These are phyloP conservation scores for Aspergillus latus DNA, from an alignment of 2,329 filamentous ascomycete species.

Conservation along the genomic window DNA sequence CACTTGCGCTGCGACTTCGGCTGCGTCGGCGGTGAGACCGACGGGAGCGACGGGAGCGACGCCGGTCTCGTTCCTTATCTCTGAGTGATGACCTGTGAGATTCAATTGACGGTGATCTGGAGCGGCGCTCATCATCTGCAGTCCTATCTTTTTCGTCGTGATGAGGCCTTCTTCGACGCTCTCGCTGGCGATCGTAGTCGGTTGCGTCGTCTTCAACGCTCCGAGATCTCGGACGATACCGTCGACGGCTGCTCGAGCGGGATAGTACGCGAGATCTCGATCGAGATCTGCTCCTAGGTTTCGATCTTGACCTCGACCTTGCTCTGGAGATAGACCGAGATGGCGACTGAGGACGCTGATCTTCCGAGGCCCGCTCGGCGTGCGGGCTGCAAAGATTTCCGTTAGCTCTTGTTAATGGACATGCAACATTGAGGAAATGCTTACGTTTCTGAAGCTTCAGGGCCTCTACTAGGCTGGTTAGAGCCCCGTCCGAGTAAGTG, in stretches of 20 bases:
- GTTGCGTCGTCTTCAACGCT: conserved; percentile 35
- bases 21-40: conserved; percentile 38
- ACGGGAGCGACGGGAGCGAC: conserved; percentile 51
- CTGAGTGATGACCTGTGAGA: conserved; percentile 59
- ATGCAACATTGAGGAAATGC: not conserved
- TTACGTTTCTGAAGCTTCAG: conserved; percentile 34
- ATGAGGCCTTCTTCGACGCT: conserved; percentile 30
- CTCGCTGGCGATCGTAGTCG: conserved; percentile 32
- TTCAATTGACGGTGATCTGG: conserved; percentile 65
- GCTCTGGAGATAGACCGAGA: conserved; percentile 29
- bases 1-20: conserved; percentile 14
- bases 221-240: conserved; percentile 53
- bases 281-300: conserved; percentile 27
- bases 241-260: conserved; percentile 50
- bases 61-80: conserved; percentile 58
- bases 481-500: conserved; percentile 35
- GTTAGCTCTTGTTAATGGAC: conserved; percentile 9
- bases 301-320: conserved; percentile 29
- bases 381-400: conserved; percentile 18
- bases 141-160: conserved; percentile 41
- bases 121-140: conserved; percentile 50
- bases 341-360: conserved; percentile 26
- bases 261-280: conserved; percentile 40
- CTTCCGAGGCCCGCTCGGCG: conserved; percentile 39
- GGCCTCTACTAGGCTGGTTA: conserved; percentile 19